Percentiles rank a stretch among this genome's conserved stretches.
These are phyloP conservation scores for Peronospora destructor DNA, from an alignment of 352 stramenopile species.

Conservation along the genomic window DNA sequence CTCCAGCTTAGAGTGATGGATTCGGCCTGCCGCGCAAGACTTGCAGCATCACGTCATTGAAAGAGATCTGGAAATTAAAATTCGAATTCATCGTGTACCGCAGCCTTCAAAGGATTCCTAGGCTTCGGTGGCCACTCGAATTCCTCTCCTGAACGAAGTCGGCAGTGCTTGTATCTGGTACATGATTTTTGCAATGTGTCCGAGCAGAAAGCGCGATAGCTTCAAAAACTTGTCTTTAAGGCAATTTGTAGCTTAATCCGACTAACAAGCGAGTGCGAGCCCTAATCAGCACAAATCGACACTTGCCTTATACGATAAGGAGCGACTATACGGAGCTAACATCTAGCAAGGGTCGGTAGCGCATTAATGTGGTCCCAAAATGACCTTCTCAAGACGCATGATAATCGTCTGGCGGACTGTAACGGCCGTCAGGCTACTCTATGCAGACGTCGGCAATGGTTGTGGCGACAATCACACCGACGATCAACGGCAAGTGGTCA, in stretches of 20 bases:
- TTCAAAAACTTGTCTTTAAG: not conserved
- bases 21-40: not conserved
- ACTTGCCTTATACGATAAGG: not conserved
- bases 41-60: not conserved
- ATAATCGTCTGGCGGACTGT: conserved; percentile 26
- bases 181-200: no score
- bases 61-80: no score
- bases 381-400: not conserved
- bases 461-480: conserved; percentile 17
- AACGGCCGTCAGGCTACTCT: conserved; percentile 27
- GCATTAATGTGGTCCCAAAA: conserved; percentile 7
- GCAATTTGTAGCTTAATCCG: conserved; percentile 7
- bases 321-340: conserved; percentile 14
- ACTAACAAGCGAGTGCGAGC: not conserved
- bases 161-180: no score
- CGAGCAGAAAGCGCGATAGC: no score
- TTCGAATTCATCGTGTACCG: no score
- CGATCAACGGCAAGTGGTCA: conserved; percentile 10
- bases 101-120: no score
- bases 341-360: conserved; percentile 9
- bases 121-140: no score
- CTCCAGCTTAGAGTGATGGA: not conserved
- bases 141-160: no score
- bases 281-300: not conserved
- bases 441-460: conserved; percentile 14